Base-by-base conservation (phyloP, 2,329 filamentous ascomycete species). In the Tricladium varicosporioides region DNA sequence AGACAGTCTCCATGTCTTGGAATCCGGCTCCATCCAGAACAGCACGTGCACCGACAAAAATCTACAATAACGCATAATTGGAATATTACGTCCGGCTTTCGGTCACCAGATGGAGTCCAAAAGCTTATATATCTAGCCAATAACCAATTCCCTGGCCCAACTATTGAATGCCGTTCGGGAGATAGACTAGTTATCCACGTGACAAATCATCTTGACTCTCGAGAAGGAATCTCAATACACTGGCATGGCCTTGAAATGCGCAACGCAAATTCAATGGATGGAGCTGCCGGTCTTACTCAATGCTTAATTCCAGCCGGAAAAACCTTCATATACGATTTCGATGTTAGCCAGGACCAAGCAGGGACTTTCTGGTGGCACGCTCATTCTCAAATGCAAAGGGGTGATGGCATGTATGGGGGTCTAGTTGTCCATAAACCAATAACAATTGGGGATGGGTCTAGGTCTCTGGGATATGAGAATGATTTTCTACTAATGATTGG, bases 161-260 rank as follows among this genome's bases (percentile, higher is more conserved):
- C 74, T 0, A 70, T 81, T 22, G 62, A 66, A 45, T 56, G 48
- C 19, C 53, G 61, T 4, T 59, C 61, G 1, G 81, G 80, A 44
- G 81, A 84, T 61, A 76, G 71, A 31, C 54, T 83, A 51, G 62
- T 79, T 4, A 72, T 83, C 42, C 78, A 78, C 57, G 68, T 82
- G 32, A 70, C 71, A 59, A 84, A 84, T 68, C 66, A 71, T 33
- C 73, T 84, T 5, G 19, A 15, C 13, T 42, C 50, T 7, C 80
- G 82, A 63, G 72, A 82, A 66, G 77, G 76, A 2, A 79, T 79
- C 4, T 77, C 78, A 45, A 59, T 82, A 1, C 79, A 77, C 69
- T 88, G 81, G 70, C 85, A 88, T 68, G 85, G 85, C n/a, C 71
- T 87, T 56, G 78, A 74, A 68, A 80, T 83, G 71, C 73, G 78